These are phyloP conservation scores for Ogataea ramenticola DNA, from an alignment of 805 yeast species.

Conservation along the genomic window DNA sequence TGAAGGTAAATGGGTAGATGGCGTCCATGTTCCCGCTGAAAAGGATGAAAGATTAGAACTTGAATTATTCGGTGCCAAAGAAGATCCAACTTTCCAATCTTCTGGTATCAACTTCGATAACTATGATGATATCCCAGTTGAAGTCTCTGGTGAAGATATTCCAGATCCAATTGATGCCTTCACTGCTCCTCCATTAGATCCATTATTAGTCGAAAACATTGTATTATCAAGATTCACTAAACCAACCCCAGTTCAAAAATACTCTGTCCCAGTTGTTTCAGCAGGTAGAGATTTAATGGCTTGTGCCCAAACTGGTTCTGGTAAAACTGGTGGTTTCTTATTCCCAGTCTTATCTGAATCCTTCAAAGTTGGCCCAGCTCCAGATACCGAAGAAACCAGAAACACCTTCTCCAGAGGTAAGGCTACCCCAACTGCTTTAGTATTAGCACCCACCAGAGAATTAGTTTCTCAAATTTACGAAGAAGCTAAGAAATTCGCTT, in stretches of 20 bases:
- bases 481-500: slow-evolving; percentile 90
- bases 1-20: slow-evolving; percentile 81
- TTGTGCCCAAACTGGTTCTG: slow-evolving; percentile 98
- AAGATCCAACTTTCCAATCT: slow-evolving; percentile 72
- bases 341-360: slow-evolving; percentile 96
- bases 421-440: slow-evolving; percentile 90
- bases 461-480: slow-evolving; percentile 94
- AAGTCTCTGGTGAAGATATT: slow-evolving; percentile 90
- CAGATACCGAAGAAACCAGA: slow-evolving; percentile 29
- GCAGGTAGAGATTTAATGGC: slow-evolving; percentile 76
- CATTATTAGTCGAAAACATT: slow-evolving; percentile 79
- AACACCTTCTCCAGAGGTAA: slow-evolving; percentile 53
- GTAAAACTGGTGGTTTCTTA: slow-evolving; percentile 99
- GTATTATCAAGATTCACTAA: slow-evolving; percentile 81
- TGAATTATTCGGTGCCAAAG: slow-evolving; percentile 76
- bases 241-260: slow-evolving; percentile 96
- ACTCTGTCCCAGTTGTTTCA: slow-evolving; percentile 72
- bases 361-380: slow-evolving; percentile 80
- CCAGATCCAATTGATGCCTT: slow-evolving; percentile 90
- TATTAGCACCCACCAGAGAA: slow-evolving; percentile 99
- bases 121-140: slow-evolving; percentile 98
- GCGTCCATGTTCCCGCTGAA: slow-evolving; percentile 80
- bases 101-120: slow-evolving; percentile 98
- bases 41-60: slow-evolving; percentile 62
- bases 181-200: slow-evolving; percentile 88